Evolutionary conservation across 805 yeast genomes (phyloP).

Genomic region (Metschnikowia orientalis): DNA sequence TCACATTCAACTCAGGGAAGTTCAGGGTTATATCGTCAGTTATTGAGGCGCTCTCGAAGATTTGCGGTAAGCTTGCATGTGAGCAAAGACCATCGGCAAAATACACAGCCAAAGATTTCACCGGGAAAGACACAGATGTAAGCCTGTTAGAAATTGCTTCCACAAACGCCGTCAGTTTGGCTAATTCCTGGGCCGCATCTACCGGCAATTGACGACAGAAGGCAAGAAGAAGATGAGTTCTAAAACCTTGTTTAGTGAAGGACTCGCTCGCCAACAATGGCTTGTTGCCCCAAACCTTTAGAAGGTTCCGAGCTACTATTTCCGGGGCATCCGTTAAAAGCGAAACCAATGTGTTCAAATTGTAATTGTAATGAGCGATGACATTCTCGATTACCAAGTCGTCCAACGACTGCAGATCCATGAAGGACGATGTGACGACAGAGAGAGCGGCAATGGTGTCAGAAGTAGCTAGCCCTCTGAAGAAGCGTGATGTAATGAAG

Average conservation of each 20-base stretch:
- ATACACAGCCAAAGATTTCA: constrained; percentile 51
- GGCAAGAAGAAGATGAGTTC: constrained; percentile 46
- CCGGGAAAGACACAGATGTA: constrained; percentile 42
- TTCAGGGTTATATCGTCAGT: constrained; percentile 1
- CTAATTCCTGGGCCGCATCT: constrained; percentile 23
- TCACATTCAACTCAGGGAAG: background rate
- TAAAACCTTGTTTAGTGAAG: constrained; percentile 39
- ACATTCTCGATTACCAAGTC: constrained; percentile 19
- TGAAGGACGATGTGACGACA: constrained; percentile 13
- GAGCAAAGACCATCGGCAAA: constrained; percentile 50
- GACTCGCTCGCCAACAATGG: constrained; percentile 37
- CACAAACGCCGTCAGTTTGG: constrained; percentile 40
- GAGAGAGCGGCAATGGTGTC: constrained; percentile 19
- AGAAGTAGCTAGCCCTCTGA: constrained; percentile 4
- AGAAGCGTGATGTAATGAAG: constrained; percentile 6
- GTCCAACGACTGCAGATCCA: constrained; percentile 19
- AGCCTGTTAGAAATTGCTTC: constrained; percentile 51
- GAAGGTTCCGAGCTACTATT: background rate
- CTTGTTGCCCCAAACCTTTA: constrained; percentile 28
- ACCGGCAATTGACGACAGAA: constrained; percentile 20
- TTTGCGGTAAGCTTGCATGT: constrained; percentile 24
- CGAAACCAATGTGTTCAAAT: constrained; percentile 10
- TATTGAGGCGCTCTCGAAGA: constrained; percentile 26
- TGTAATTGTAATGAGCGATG: constrained; percentile 13
- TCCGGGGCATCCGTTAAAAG: constrained; percentile 5